phyloP scores from a whole-genome alignment of 495 filamentous ascomycete genomes.

The Aspergillus carlsbadensis region DNA sequence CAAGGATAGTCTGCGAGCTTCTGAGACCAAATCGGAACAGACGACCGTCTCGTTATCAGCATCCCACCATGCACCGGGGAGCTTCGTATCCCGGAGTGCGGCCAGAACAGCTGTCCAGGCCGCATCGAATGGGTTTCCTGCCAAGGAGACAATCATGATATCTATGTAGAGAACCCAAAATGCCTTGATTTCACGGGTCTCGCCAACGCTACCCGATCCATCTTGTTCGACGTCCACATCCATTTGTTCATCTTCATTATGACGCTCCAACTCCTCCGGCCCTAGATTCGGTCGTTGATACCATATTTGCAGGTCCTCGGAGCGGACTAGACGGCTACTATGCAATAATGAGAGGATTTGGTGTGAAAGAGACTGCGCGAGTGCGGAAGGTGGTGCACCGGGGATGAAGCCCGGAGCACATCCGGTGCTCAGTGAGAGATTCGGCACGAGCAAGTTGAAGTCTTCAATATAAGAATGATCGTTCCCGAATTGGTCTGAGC shows the following conservation, averaged over 20 bases:
- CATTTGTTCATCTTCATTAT: constrained; percentile 46
- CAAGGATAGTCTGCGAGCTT: constrained; percentile 53
- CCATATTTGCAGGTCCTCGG: constrained; percentile 67
- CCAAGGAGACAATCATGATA: constrained; percentile 82
- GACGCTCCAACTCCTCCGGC: constrained; percentile 27
- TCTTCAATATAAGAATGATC: constrained; percentile 52
- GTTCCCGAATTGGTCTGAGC: constrained; percentile 21
- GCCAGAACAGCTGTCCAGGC: constrained; percentile 83
- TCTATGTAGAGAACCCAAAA: constrained; percentile 97
- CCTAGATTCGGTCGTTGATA: constrained; percentile 51
- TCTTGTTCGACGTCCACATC: constrained; percentile 35
- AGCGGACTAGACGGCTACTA: constrained; percentile 59
- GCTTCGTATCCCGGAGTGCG: constrained; percentile 72
- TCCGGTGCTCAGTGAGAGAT: constrained; percentile 85
- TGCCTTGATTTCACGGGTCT: constrained; percentile 61
- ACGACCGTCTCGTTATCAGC: constrained; percentile 72
- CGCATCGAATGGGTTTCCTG: constrained; percentile 87
- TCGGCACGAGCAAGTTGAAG: constrained; percentile 81
- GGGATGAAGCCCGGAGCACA: constrained; percentile 83
- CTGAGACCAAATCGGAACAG: constrained; percentile 59
- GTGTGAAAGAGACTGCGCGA: constrained; percentile 81
- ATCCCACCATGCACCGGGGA: constrained; percentile 88
- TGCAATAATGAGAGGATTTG: constrained; percentile 74
- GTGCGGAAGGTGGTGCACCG: constrained; percentile 71
- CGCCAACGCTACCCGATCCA: constrained; percentile 12